Evolutionary conservation across 2,329 filamentous ascomycete species (phyloP).

Genomic region (Curvularia lunata): DNA sequence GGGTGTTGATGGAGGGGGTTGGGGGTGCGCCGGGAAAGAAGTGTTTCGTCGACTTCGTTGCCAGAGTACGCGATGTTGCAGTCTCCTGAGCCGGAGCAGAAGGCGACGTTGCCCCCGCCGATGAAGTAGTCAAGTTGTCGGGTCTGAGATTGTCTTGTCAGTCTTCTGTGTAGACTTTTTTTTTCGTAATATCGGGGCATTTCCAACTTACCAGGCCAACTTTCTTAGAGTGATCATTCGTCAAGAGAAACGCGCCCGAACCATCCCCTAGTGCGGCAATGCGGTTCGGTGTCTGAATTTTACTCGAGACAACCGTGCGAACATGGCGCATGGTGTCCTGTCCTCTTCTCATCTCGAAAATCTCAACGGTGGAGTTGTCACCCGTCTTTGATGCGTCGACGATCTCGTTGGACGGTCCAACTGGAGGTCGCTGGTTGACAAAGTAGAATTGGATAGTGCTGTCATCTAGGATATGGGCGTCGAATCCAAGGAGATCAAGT

Average conservation of each 20-base stretch:
- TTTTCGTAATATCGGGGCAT: too few relatives aligned
- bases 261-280: constrained; percentile 29
- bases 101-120: constrained; percentile 38
- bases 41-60: constrained; percentile 11
- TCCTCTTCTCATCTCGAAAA: constrained; percentile 34
- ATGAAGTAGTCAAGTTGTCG: constrained; percentile 32
- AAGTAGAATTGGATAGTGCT: constrained; percentile 38
- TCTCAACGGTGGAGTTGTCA: constrained; percentile 36
- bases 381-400: constrained; percentile 32
- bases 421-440: constrained; percentile 36
- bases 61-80: constrained; percentile 29
- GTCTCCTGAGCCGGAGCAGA: constrained; percentile 25
- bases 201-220: constrained; percentile 26
- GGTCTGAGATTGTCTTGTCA: constrained; percentile 11
- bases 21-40: background rate
- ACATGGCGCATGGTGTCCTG: constrained; percentile 33
- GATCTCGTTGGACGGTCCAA: constrained; percentile 29
- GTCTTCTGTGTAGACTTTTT: background rate
- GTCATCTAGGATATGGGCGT: constrained; percentile 32
- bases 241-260: constrained; percentile 31
- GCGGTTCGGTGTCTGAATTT: constrained; percentile 35
- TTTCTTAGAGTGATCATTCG: constrained; percentile 39
- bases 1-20: constrained; percentile 11
- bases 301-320: constrained; percentile 26
- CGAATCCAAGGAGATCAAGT: constrained; percentile 37